A percentile compares a stretch with the other conserved stretches of the same genome.
Evolutionary conservation across 176 grass and related monocot species (phyloP).

Genomic region (Lolium perenne): DNA sequence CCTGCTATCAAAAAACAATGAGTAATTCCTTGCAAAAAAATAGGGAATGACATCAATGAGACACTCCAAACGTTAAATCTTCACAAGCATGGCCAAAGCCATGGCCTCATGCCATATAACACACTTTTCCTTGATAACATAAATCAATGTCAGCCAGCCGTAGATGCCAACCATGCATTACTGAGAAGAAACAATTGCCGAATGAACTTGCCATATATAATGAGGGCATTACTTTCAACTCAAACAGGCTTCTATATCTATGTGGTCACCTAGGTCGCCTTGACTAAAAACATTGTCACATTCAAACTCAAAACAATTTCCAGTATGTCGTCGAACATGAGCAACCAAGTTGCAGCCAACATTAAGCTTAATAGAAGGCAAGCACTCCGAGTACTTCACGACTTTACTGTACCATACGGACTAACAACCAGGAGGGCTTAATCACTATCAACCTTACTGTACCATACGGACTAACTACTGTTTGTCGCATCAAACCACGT

Average conservation of each 20-base stretch:
- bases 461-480: not conserved
- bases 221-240: not conserved
- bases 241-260: not conserved
- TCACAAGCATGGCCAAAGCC: not conserved
- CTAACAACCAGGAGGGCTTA: not conserved
- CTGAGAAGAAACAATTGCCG: not conserved
- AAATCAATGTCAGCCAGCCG: not conserved
- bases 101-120: not conserved
- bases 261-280: not conserved
- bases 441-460: not conserved
- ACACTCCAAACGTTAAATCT: not conserved
- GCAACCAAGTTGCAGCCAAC: not conserved
- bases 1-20: no score
- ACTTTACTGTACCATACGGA: not conserved
- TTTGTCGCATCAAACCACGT: slow-evolving; percentile 7
- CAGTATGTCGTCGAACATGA: not conserved
- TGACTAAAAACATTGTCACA: not conserved
- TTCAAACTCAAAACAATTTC: slow-evolving; percentile 3
- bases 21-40: not conserved
- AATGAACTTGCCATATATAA: not conserved
- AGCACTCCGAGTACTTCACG: not conserved
- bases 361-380: not conserved
- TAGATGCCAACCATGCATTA: not conserved
- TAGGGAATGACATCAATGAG: not conserved
- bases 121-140: not conserved